phyloP scores from a whole-genome alignment of 345 rosid genomes.

The Salix suchowensis region DNA sequence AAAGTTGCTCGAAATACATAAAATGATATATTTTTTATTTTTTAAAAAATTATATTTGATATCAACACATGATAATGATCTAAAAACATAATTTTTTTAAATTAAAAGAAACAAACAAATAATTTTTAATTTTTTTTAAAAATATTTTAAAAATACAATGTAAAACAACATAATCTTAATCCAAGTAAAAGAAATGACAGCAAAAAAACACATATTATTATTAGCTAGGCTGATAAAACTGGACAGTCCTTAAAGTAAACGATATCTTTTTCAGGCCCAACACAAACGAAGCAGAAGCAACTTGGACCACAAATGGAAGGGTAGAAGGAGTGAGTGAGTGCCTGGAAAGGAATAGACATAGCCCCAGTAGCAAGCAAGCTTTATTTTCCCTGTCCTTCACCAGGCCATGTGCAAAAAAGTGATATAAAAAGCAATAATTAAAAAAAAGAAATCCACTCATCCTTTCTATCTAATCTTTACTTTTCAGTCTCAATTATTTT shows the following conservation, averaged over 20 bases:
- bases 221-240: background rate
- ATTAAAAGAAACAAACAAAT: too few species aligned
- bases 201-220: too few species aligned
- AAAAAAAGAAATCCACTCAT: slow-evolving; percentile 9
- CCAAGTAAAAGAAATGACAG: too few species aligned
- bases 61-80: too few species aligned
- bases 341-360: slow-evolving; percentile 29
- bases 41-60: too few species aligned
- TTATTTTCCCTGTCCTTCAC: slow-evolving; percentile 21
- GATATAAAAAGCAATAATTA: slow-evolving; percentile 12
- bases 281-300: background rate
- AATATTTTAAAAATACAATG: too few species aligned
- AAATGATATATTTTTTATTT: too few species aligned
- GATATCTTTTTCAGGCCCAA: slow-evolving; percentile 12
- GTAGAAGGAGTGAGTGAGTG: slow-evolving; percentile 13
- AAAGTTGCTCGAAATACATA: rapidly evolving
- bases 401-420: slow-evolving; percentile 53
- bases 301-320: background rate
- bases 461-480: slow-evolving; percentile 12
- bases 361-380: slow-evolving; percentile 45
- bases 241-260: background rate
- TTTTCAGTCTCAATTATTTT: slow-evolving; percentile 29
- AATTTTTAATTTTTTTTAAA: too few species aligned
- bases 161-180: too few species aligned
- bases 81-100: too few species aligned